Percentiles rank a stretch among this genome's conserved stretches.
phyloP scores from a whole-genome alignment of 345 rosid genomes.

The Aurinia saxatilis region DNA sequence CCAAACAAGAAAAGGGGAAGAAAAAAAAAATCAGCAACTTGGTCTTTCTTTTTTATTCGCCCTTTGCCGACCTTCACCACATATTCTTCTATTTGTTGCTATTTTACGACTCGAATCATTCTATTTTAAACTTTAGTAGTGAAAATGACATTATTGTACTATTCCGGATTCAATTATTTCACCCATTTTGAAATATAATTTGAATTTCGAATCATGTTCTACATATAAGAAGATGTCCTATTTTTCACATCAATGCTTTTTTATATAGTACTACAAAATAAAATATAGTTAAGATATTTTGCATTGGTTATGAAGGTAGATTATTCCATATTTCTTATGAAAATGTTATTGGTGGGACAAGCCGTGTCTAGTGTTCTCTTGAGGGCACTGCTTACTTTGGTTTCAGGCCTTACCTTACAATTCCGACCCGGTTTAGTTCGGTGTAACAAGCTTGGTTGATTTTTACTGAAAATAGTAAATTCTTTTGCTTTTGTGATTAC shows the following conservation, averaged over 20 bases:
- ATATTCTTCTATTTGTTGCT: slow-evolving; percentile 5
- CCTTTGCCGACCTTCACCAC: slow-evolving; percentile 20
- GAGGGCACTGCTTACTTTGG: neutral
- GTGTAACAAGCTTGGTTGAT: no score
- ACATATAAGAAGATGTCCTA: neutral
- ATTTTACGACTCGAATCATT: slow-evolving; percentile 15
- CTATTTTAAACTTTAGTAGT: slow-evolving; percentile 17
- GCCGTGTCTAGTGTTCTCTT: neutral
- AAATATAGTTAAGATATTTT: neutral
- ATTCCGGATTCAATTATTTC: neutral
- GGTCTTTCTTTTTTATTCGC: neutral
- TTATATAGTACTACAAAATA: neutral
- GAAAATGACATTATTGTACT: slow-evolving; percentile 10
- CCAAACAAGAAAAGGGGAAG: slow-evolving; percentile 1
- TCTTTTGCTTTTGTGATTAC: neutral
- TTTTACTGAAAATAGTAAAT: neutral
- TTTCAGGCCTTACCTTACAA: no score
- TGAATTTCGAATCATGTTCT: neutral
- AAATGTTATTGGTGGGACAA: neutral
- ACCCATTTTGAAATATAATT: neutral
- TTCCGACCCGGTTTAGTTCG: no score
- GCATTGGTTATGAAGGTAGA: neutral
- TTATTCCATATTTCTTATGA: neutral
- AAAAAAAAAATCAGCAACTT: slow-evolving; percentile 14
- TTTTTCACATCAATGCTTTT: neutral